These are phyloP conservation scores for Dendrostoma leiphaemia DNA, from an alignment of 2,329 filamentous ascomycete species.

Conservation along the genomic window DNA sequence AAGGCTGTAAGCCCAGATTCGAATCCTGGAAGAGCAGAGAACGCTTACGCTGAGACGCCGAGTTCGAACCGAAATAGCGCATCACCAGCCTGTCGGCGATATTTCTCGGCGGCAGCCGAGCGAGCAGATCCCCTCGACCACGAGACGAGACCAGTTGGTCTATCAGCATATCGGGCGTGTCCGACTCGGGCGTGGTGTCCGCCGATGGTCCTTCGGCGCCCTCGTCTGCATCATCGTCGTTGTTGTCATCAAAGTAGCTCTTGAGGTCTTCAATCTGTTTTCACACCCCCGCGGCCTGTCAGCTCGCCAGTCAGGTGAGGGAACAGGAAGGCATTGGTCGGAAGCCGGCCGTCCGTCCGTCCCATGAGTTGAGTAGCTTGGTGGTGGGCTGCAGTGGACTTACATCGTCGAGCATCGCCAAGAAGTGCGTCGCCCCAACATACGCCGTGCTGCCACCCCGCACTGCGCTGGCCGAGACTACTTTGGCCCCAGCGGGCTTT, in stretches of 20 bases:
- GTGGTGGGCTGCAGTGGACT: too few relatives aligned
- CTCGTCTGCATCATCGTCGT: conserved; percentile 30
- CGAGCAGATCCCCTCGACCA: conserved; percentile 45
- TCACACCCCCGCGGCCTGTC: too few relatives aligned
- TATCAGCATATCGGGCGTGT: conserved; percentile 42
- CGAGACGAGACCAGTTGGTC: conserved; percentile 36
- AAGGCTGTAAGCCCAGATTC: too few relatives aligned
- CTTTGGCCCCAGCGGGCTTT: conserved; percentile 33
- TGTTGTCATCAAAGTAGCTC: conserved; percentile 52
- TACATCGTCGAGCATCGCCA: conserved; percentile 61
- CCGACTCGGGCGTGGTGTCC: conserved; percentile 32
- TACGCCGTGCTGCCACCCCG: conserved; percentile 43
- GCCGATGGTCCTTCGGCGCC: conserved; percentile 31
- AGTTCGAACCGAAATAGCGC: conserved; percentile 52
- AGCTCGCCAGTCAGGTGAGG: too few relatives aligned
- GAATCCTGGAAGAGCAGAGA: too few relatives aligned
- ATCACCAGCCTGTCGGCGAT: conserved; percentile 50
- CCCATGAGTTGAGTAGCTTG: too few relatives aligned
- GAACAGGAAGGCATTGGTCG: too few relatives aligned
- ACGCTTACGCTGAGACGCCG: conserved; percentile 49
- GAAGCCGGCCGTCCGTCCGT: too few relatives aligned
- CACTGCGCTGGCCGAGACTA: conserved; percentile 38
- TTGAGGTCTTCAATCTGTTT: conserved; percentile 60
- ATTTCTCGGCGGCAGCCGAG: conserved; percentile 43
- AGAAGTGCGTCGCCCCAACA: conserved; percentile 58